Conservation (phyloP, 371 early-diverging fungal genomes). For the Actinomortierella wolfii region DNA sequence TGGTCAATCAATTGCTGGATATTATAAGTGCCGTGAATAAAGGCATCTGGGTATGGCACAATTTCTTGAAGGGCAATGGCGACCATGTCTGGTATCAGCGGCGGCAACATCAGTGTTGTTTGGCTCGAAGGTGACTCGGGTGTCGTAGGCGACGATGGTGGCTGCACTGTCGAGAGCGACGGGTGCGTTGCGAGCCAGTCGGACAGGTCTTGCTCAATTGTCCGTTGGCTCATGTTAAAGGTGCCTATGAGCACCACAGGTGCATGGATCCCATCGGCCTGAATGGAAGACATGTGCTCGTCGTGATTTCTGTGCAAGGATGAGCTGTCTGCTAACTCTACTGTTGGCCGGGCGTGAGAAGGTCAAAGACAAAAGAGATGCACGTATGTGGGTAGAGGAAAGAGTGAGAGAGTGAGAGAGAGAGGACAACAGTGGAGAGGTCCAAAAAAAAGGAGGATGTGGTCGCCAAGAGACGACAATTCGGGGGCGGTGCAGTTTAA, state of each 20-base stretch:
- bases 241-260: slow-evolving; percentile 48
- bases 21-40: slow-evolving; percentile 28
- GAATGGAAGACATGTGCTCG: too few species aligned
- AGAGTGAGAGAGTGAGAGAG: slow-evolving; percentile 10
- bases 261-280: slow-evolving; percentile 1
- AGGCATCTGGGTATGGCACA: slow-evolving; percentile 45
- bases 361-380: too few species aligned
- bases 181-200: slow-evolving; percentile 47
- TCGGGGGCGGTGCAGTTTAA: too few species aligned
- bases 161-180: slow-evolving; percentile 14
- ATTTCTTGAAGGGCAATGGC: slow-evolving; percentile 52
- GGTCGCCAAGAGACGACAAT: too few species aligned
- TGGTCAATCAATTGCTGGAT: slow-evolving; percentile 18
- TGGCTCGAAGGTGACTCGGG: slow-evolving; percentile 6
- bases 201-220: slow-evolving; percentile 41
- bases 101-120: slow-evolving; percentile 1
- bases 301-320: too few species aligned
- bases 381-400: too few species aligned
- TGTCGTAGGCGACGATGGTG: slow-evolving; percentile 21
- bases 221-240: slow-evolving; percentile 40
- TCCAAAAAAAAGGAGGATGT: neutral
- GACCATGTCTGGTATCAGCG: slow-evolving; percentile 49
- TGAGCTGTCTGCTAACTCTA: too few species aligned
- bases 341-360: too few species aligned
- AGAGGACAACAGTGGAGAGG: neutral